Evolutionary conservation across 2,329 filamentous ascomycete species (phyloP), one percentile per base, ranked within the genome.

Genomic region (Penicillium sp.): DNA sequence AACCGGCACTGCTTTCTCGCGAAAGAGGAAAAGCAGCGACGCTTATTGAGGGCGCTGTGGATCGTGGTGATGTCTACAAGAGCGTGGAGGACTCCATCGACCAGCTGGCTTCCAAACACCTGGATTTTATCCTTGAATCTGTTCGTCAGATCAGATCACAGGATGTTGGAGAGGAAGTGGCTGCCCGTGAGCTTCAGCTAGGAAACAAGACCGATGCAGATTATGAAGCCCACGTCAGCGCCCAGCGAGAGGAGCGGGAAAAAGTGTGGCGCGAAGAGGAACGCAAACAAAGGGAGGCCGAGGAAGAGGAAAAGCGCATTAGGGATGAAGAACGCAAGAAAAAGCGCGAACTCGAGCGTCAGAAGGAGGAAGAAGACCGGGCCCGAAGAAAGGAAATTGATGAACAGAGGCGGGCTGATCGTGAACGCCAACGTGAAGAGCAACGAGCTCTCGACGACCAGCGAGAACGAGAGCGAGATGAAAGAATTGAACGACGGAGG

Each of bases 31-130:
- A 85, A 66, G 84, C 84, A 27, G 84, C 83, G 9, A 83, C 83
- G 1, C 72, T 87, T 40, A 81, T 87, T 29, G 83, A 86, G 70
- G 84, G 84, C 51, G 83, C 82, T 2, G 84, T 84, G 9, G 84
- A 86, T 59, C 79, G 84, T 51, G 83, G 80, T 56, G 81, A 84
- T 56, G 78, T 86, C 48, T 87, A 87, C 64, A 79, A 79, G 56
- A 79, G 75, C 59, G 82, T 83, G 19, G 81, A 84, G 63, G 71
- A 72, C 7, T 77, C 80, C 13, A 75, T 87, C 43, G 79, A 83
- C 61, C 69, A 68, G 5, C 73, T 85, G 60, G 78, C 85, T 46
- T 76, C 80, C 45, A 74, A 80, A 55, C 77, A 83, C 57, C 71
- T 86, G 35, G 75, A 76, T 2, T 73, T 78, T 39, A 82, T 85